Evolutionary conservation across 2,329 filamentous ascomycete species (phyloP).

Genomic region (Aspergillus japonicus): DNA sequence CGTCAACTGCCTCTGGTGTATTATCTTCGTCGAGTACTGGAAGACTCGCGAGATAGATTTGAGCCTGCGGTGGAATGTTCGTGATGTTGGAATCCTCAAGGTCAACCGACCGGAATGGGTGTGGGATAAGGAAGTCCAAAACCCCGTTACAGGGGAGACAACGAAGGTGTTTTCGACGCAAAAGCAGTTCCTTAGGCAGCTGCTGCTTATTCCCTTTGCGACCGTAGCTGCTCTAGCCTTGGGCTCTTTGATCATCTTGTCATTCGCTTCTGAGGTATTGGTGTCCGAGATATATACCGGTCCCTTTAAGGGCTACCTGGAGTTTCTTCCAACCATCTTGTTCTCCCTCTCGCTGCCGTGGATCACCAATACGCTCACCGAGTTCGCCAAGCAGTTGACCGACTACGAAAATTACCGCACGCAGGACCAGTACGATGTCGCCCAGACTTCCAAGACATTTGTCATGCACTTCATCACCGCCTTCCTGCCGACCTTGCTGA

Average conservation of each 20-base stretch:
- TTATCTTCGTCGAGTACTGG: constrained; percentile 94
- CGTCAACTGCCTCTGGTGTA: constrained; percentile 77
- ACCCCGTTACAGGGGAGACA: constrained; percentile 78
- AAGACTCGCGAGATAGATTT: constrained; percentile 89
- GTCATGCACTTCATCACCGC: constrained; percentile 96
- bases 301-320: constrained; percentile 77
- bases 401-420: constrained; percentile 92
- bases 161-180: constrained; percentile 72
- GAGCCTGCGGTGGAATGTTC: constrained; percentile 82
- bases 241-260: constrained; percentile 77
- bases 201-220: constrained; percentile 83
- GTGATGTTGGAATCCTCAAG: constrained; percentile 79
- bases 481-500: constrained; percentile 87
- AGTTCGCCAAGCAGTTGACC: constrained; percentile 73
- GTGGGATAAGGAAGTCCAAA: constrained; percentile 72
- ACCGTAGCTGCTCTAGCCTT: constrained; percentile 69
- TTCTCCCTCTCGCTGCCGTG: constrained; percentile 79
- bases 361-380: constrained; percentile 71
- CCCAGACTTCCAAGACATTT: constrained; percentile 89
- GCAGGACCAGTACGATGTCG: constrained; percentile 75
- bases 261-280: constrained; percentile 93
- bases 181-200: constrained; percentile 72
- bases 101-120: constrained; percentile 73
- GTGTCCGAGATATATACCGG: constrained; percentile 92
- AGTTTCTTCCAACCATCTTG: constrained; percentile 84